Base-by-base conservation (phyloP, 2,329 filamentous ascomycete genomes). In the Fusarium sambucinum region DNA sequence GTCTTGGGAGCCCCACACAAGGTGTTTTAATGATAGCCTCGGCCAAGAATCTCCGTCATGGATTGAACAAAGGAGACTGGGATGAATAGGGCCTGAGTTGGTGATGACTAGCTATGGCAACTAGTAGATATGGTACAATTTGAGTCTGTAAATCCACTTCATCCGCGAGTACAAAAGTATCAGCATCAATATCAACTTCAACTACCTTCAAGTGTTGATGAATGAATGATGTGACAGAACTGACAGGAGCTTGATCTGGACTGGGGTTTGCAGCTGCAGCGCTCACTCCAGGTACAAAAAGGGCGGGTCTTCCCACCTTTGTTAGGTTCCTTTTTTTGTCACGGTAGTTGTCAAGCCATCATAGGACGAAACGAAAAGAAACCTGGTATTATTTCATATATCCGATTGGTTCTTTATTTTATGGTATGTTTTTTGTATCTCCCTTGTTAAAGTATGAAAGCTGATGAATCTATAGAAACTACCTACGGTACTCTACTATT, bases 241-340 rank as follows among this genome's bases (percentile, higher is more conserved):
- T 47, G 66, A 69, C 59, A 48, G 59, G 32, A 48, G 32, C 25
- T 38, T 38, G 30, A 52, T 32, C 59, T 42, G 55, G 51, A 35
- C 44, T 42, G 55, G 51, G 35, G 38, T 33, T 33, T 33, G 32
- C 32, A 33, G 32, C 32, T 30, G 33, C 21, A 50, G 23, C 37
- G 38, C 17, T 23, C 17, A 35, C 45, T 57, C 52, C 57, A 73
- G 74, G 72, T 76, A 76, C 74, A 76, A 75, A 76, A 76, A 73
- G 74, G 74, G 72, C 71, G 72, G 73, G 73, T 69, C 66, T 61
- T 73, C 74, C 74, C 74, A 69, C 73, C 63, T 68, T 61, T 65
- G 60, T 48, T 51, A 51, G 47, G 47, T 51, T 30, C 21, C 35
- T n/a, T 40, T 53, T 59, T 48, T 64, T 62, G 63, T 71, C 54